Conservation (phyloP, 1,284 basidiomycete species). For the Omphalotus olearius region DNA sequence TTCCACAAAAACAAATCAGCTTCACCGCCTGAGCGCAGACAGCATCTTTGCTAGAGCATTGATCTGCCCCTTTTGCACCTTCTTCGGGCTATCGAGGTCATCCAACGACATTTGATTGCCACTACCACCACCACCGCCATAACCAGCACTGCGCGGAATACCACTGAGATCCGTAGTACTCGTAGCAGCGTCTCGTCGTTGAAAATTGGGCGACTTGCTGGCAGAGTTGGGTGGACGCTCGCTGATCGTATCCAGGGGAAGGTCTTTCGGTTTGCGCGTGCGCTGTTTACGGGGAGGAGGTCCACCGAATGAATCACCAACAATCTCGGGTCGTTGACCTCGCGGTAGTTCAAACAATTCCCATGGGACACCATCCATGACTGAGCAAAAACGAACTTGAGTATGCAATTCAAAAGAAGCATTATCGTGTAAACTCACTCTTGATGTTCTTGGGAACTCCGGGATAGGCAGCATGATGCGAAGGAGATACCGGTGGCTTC, state of each 20-base stretch:
- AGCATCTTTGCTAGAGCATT: conserved; percentile 81
- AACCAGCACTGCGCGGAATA: conserved; percentile 27
- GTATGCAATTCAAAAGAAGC: conserved; percentile 12
- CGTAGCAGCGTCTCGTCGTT: conserved; percentile 51
- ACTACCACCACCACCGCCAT: conserved; percentile 41
- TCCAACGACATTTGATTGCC: conserved; percentile 26
- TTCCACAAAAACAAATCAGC: conserved; percentile 11
- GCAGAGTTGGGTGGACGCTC: conserved; percentile 46
- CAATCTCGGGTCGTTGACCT: conserved; percentile 54
- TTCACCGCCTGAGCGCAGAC: conserved; percentile 65
- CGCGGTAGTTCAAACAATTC: conserved; percentile 64
- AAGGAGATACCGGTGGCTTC: conserved; percentile 25
- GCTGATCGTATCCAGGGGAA: conserved; percentile 64
- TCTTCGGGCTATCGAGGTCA: conserved; percentile 59
- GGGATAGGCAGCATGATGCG: conserved; percentile 25
- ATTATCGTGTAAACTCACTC: conserved; percentile 45
- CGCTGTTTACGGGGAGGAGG: conserved; percentile 62
- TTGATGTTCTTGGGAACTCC: conserved; percentile 71
- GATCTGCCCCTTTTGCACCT: conserved; percentile 82
- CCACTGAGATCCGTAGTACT: conserved; percentile 64
- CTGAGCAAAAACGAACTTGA: conserved; percentile 30
- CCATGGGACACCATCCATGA: conserved; percentile 72
- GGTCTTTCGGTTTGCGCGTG: conserved; percentile 60
- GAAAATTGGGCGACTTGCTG: conserved; percentile 35
- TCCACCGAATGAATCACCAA: conserved; percentile 56